Evolutionary conservation across 139 green algal species (phyloP).

Genomic region (Chlamydomonas sp.): DNA sequence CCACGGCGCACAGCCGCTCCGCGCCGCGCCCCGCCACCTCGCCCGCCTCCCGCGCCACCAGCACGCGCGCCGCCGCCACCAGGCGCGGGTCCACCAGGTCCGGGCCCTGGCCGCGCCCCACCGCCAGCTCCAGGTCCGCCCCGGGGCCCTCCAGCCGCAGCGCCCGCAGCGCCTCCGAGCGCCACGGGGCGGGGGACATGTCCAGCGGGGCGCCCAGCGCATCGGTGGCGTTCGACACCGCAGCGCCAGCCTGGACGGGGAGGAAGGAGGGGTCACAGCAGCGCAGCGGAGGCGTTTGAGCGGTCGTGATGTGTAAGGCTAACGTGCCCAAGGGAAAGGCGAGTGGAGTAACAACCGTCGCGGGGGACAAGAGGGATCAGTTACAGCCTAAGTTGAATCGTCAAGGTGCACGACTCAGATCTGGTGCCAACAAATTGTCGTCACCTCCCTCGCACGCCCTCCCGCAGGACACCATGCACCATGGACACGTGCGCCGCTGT

Average conservation of each 20-base stretch:
- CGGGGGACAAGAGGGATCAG: constrained; percentile 15
- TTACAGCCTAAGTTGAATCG: constrained; percentile 23
- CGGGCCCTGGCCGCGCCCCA: constrained; percentile 12
- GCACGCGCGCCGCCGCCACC: constrained; percentile 63
- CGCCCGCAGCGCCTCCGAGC: constrained; percentile 46
- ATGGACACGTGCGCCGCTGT: neutral
- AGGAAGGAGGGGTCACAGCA: neutral
- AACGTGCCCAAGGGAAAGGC: neutral
- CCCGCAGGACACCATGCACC: neutral
- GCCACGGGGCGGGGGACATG: constrained; percentile 51
- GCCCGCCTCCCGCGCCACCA: constrained; percentile 49
- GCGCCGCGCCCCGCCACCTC: constrained; percentile 53
- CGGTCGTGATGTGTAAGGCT: no score
- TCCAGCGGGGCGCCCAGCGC: constrained; percentile 29
- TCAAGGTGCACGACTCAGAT: constrained; percentile 21
- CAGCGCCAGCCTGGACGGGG: constrained; percentile 53
- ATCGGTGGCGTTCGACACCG: constrained; percentile 46
- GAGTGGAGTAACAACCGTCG: neutral
- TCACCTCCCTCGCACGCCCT: neutral
- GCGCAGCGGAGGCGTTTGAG: neutral
- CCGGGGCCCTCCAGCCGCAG: constrained; percentile 52
- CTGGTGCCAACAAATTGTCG: constrained; percentile 45
- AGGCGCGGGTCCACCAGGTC: constrained; percentile 61
- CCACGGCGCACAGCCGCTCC: constrained; percentile 28
- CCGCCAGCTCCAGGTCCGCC: constrained; percentile 52